These are phyloP conservation scores for Vigna hirtella DNA, from an alignment of 306 rosid genomes.

Conservation along the genomic window DNA sequence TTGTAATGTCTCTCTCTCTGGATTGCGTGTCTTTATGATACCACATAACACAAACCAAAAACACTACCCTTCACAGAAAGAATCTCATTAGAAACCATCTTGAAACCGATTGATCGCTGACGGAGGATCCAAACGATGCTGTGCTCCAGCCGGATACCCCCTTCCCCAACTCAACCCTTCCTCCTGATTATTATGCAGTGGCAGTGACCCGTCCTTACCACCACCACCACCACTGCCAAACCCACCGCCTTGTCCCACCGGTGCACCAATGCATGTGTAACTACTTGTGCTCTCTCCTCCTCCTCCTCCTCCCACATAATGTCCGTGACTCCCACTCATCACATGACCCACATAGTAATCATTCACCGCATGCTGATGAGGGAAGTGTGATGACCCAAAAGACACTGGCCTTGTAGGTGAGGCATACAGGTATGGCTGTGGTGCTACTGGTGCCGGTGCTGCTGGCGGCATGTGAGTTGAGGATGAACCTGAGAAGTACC, in stretches of 20 bases:
- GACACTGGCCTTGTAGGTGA: slow-evolving; percentile 63
- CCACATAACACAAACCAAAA: slow-evolving; percentile 11
- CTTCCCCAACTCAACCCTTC: slow-evolving; percentile 63
- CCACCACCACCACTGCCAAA: slow-evolving; percentile 3
- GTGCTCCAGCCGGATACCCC: slow-evolving; percentile 57
- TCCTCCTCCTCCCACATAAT: slow-evolving; percentile 22
- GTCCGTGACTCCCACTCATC: slow-evolving; percentile 46
- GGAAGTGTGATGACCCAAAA: slow-evolving; percentile 57
- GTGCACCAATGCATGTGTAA: slow-evolving; percentile 92
- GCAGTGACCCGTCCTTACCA: slow-evolving; percentile 54
- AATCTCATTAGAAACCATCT: slow-evolving; percentile 70
- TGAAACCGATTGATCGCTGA: slow-evolving; percentile 89
- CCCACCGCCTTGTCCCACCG: slow-evolving; percentile 64
- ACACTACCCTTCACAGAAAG: slow-evolving; percentile 39
- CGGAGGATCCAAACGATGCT: slow-evolving; percentile 60
- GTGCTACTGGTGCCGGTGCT: neutral
- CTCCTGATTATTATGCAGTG: slow-evolving; percentile 47
- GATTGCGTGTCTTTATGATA: slow-evolving; percentile 59
- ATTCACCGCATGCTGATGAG: slow-evolving; percentile 54
- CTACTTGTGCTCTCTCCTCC: slow-evolving; percentile 33
- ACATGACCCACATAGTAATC: slow-evolving; percentile 84
- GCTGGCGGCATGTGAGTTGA: slow-evolving; percentile 56
- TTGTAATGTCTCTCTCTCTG: slow-evolving; percentile 51
- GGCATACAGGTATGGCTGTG: slow-evolving; percentile 61
- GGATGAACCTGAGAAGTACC: slow-evolving; percentile 75